These are phyloP conservation scores for Zarea fungicola DNA, from an alignment of 2,329 filamentous ascomycete genomes.

Conservation along the genomic window DNA sequence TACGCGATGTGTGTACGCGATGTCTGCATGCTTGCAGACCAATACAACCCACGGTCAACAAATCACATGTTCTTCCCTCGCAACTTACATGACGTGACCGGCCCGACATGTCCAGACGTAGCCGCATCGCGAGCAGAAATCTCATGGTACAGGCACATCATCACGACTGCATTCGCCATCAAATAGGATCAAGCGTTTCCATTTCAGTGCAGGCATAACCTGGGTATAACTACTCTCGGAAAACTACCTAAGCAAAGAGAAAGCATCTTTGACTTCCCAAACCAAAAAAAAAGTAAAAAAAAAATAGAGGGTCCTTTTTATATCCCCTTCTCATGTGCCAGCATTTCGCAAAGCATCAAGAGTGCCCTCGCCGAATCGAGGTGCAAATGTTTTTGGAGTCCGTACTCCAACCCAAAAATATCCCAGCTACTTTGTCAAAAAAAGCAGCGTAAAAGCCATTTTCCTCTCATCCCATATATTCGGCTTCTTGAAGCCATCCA, in stretches of 20 bases:
- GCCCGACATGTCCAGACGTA: no score
- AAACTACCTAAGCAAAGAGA: slow-evolving; percentile 11
- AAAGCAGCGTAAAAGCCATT: neutral
- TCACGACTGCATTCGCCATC: no score
- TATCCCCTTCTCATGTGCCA: slow-evolving; percentile 2
- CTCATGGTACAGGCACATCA: neutral
- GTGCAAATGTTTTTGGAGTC: neutral
- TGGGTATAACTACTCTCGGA: neutral
- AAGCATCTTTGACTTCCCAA: slow-evolving; percentile 1
- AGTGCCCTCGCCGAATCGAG: slow-evolving; percentile 6
- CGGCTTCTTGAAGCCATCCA: neutral
- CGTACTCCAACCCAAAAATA: neutral
- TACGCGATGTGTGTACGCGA: no score
- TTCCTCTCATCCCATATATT: neutral
- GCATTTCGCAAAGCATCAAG: neutral
- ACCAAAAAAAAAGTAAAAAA: slow-evolving; percentile 10
- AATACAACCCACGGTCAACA: no score
- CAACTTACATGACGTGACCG: no score
- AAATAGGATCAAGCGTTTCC: slow-evolving; percentile 5
- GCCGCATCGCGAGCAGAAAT: no score
- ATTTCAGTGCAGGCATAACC: slow-evolving; percentile 5
- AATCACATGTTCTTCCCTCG: no score
- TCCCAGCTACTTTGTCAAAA: neutral
- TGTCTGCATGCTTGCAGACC: no score
- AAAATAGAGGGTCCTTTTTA: slow-evolving; percentile 11